Evolutionary conservation across 2,329 filamentous ascomycete species (phyloP).

Genomic region (Xylaria sp.): DNA sequence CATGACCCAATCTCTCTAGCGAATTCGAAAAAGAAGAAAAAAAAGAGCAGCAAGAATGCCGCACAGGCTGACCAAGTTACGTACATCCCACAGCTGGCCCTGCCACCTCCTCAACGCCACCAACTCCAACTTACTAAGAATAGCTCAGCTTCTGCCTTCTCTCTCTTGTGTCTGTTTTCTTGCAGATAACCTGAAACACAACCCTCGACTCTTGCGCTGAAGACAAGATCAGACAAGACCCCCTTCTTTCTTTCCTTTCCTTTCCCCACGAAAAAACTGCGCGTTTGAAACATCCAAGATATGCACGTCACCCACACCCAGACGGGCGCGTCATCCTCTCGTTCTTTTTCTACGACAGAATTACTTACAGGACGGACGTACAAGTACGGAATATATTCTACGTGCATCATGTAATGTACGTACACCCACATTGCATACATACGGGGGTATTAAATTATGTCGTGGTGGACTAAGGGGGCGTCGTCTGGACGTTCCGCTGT

Average conservation of each 20-base stretch:
- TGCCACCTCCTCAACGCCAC: neutral
- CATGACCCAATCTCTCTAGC: neutral
- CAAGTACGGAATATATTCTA: too few species aligned
- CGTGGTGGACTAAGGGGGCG: neutral
- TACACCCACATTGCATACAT: too few species aligned
- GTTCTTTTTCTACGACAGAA: too few species aligned
- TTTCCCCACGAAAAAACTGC: neutral
- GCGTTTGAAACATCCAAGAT: slow-evolving; percentile 12
- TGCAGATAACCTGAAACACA: slow-evolving; percentile 12
- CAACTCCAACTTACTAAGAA: slow-evolving; percentile 14
- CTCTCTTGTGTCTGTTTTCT: neutral
- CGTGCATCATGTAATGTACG: too few species aligned
- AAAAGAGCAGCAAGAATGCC: neutral
- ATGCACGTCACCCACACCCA: slow-evolving; percentile 2
- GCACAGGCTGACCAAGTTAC: neutral
- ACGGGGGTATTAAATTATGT: neutral
- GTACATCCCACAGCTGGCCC: neutral
- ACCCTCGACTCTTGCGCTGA: too few species aligned
- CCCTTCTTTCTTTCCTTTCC: too few species aligned
- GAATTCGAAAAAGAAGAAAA: neutral
- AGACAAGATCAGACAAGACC: too few species aligned
- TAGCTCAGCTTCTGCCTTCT: neutral
- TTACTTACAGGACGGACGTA: too few species aligned
- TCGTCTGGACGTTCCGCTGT: too few species aligned
- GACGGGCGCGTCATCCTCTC: too few species aligned